Evolutionary conservation across 2,329 filamentous ascomycete species (phyloP).

Genomic region (Arthrobotrys iridis): DNA sequence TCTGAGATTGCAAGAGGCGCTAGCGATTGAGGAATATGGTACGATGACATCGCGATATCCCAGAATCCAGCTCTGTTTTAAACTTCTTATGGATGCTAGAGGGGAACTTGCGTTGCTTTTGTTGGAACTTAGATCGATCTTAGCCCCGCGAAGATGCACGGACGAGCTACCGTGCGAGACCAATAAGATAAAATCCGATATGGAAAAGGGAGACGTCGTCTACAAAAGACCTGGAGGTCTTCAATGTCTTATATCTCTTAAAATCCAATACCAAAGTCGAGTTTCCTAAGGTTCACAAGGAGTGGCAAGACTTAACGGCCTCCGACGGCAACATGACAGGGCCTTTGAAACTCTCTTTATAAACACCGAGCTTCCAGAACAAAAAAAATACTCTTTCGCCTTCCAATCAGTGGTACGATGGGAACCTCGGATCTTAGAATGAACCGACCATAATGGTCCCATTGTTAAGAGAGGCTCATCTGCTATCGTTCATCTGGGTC

Average conservation of each 20-base stretch:
- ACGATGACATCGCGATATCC: slow-evolving; percentile 42
- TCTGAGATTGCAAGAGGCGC: slow-evolving; percentile 6
- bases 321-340: slow-evolving; percentile 37
- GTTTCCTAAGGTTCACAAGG: slow-evolving; percentile 24
- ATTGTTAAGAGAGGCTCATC: slow-evolving; percentile 42
- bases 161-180: background rate
- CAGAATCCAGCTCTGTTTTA: background rate
- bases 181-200: background rate
- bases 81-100: no score
- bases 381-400: slow-evolving; percentile 29
- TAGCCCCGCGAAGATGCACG: background rate
- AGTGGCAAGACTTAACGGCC: slow-evolving; percentile 35
- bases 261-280: slow-evolving; percentile 36
- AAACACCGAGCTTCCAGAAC: slow-evolving; percentile 44
- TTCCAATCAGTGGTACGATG: slow-evolving; percentile 24
- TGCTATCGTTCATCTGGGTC: slow-evolving; percentile 39
- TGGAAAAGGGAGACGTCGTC: slow-evolving; percentile 1
- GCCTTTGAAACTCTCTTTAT: background rate
- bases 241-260: slow-evolving; percentile 49
- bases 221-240: slow-evolving; percentile 9
- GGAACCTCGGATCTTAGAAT: slow-evolving; percentile 48
- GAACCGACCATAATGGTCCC: slow-evolving; percentile 46
- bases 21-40: slow-evolving; percentile 34
- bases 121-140: slow-evolving; percentile 33
- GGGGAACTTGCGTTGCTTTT: slow-evolving; percentile 34